Percentiles rank a stretch among this genome's conserved stretches.
Evolutionary conservation across 169 alveolate species (phyloP).

Genomic region (Theileria sp.): DNA sequence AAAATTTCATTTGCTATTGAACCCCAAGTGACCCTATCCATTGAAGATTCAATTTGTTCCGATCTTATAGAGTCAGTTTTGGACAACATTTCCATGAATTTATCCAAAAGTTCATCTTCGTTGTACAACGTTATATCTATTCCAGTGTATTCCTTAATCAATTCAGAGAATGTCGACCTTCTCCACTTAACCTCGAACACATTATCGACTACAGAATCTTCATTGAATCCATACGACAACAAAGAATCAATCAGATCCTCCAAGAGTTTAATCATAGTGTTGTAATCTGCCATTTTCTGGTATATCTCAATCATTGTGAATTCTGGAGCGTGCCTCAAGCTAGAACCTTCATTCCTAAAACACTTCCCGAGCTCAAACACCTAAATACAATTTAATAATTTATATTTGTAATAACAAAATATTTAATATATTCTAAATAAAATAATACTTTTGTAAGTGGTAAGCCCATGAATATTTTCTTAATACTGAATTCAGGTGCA

Average conservation of each 20-base stretch:
- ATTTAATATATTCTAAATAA: constrained; percentile 2
- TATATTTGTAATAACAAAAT: background rate
- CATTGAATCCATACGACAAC: constrained; percentile 84
- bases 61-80: background rate
- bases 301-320: constrained; percentile 98
- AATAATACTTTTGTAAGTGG: constrained; percentile 62
- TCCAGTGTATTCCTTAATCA: constrained; percentile 39
- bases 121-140: constrained; percentile 18
- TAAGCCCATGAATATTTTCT: constrained; percentile 96
- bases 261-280: constrained; percentile 93
- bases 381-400: constrained; percentile 43
- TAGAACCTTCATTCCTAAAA: constrained; percentile 99
- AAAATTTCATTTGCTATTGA: constrained; percentile 45
- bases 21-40: constrained; percentile 70
- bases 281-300: constrained; percentile 94
- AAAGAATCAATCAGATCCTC: constrained; percentile 92
- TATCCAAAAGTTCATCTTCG: constrained; percentile 64
- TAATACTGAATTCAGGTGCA: constrained; percentile 98
- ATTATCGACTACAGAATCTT: constrained; percentile 93
- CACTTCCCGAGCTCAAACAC: constrained; percentile 98
- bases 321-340: constrained; percentile 98
- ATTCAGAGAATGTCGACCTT: constrained; percentile 43
- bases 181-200: constrained; percentile 76
- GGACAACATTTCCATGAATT: constrained; percentile 67
- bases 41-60: background rate